Evolutionary conservation across 2,329 filamentous ascomycete species (phyloP).

Genomic region (Aspergillus aculeatus): DNA sequence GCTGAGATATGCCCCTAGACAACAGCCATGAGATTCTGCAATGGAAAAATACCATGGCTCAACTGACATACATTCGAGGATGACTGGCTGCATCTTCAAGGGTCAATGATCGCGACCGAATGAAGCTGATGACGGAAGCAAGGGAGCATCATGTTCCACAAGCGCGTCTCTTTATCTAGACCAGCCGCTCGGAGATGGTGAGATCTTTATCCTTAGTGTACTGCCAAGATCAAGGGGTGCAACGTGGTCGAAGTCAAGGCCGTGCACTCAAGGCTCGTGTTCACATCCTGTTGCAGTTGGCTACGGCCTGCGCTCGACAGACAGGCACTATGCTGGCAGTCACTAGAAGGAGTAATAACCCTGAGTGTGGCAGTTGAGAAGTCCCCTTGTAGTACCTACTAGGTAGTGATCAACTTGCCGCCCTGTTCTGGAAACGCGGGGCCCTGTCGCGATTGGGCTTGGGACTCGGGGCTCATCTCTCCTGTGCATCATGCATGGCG

Average conservation of each 20-base stretch:
- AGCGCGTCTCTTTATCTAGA: background rate
- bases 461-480: background rate
- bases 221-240: slow-evolving; percentile 27
- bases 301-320: slow-evolving; percentile 4
- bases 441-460: background rate
- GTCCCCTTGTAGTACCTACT: background rate
- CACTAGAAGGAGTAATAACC: slow-evolving; percentile 8
- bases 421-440: background rate
- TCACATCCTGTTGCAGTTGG: background rate
- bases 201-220: slow-evolving; percentile 29
- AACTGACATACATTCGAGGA: background rate
- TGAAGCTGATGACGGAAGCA: background rate
- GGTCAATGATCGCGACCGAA: background rate
- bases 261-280: slow-evolving; percentile 15
- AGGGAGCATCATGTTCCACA: background rate
- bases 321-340: slow-evolving; percentile 12
- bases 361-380: slow-evolving; percentile 8
- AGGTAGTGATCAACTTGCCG: background rate
- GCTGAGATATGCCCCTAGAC: background rate
- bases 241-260: slow-evolving; percentile 25
- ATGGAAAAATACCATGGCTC: background rate
- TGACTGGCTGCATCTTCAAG: background rate
- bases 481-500: slow-evolving; percentile 2
- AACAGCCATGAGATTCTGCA: background rate
- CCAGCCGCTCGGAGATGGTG: slow-evolving; percentile 19